Evolutionary conservation across 1,139 yeast species (phyloP).

Genomic region (Taphrina pruni): DNA sequence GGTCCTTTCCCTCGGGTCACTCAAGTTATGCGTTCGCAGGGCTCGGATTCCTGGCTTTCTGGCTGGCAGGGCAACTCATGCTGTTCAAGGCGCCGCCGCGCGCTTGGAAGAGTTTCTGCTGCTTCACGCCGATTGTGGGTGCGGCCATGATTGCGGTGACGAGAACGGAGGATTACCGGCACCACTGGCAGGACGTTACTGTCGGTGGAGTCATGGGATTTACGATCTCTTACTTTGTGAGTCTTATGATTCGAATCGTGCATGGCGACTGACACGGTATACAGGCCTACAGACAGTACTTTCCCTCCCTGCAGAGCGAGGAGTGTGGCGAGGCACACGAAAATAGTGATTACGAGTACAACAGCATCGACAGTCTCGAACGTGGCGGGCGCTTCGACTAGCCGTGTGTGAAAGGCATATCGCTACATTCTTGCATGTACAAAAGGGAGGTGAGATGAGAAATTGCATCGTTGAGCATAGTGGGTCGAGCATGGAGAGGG

Average conservation of each 20-base stretch:
- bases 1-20: constrained; percentile 76
- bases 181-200: constrained; percentile 40
- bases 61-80: constrained; percentile 67
- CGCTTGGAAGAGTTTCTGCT: constrained; percentile 61
- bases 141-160: constrained; percentile 71
- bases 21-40: constrained; percentile 63
- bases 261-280: background rate
- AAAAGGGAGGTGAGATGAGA: background rate
- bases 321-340: constrained; percentile 24
- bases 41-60: constrained; percentile 65
- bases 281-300: constrained; percentile 38
- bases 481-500: too few species aligned
- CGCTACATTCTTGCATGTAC: background rate
- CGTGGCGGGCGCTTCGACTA: constrained; percentile 18
- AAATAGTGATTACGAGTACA: constrained; percentile 22
- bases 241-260: background rate
- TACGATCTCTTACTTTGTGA: constrained; percentile 31
- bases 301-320: constrained; percentile 27
- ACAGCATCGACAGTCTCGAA: constrained; percentile 19
- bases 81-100: constrained; percentile 58
- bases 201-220: constrained; percentile 36
- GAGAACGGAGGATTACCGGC: constrained; percentile 59
- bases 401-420: background rate
- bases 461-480: background rate
- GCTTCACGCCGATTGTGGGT: constrained; percentile 58